Conservation (phyloP, 768 basidiomycete genomes). For the Hydnomerulius pinastri region DNA sequence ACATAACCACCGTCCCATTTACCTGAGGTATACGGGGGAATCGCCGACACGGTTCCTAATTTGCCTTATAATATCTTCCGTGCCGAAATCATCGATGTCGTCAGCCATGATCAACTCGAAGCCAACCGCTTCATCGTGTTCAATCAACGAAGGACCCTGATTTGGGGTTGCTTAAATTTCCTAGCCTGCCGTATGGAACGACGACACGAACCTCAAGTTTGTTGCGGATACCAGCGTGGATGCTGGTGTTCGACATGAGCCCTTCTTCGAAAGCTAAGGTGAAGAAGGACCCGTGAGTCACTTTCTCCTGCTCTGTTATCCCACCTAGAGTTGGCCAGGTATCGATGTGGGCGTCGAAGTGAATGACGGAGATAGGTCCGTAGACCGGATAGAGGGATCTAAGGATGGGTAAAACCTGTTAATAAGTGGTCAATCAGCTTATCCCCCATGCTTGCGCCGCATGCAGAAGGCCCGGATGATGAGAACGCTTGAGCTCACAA, state of each 20-base stretch:
- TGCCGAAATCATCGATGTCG: slow-evolving; percentile 81
- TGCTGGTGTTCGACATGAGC: slow-evolving; percentile 67
- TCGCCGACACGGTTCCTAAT: slow-evolving; percentile 75
- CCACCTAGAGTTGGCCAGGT: slow-evolving; percentile 46
- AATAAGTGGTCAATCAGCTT: too few relatives aligned
- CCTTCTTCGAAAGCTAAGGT: slow-evolving; percentile 77
- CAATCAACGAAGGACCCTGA: slow-evolving; percentile 38
- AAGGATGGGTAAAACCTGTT: slow-evolving; percentile 53
- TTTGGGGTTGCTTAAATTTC: not conserved
- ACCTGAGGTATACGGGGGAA: slow-evolving; percentile 75
- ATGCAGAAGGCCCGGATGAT: too few relatives aligned
- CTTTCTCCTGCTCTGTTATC: slow-evolving; percentile 51
- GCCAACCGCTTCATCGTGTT: slow-evolving; percentile 70
- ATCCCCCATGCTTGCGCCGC: too few relatives aligned
- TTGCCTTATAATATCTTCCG: slow-evolving; percentile 64
- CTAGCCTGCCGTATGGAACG: not conserved
- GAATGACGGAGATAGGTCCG: slow-evolving; percentile 75
- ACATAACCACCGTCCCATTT: not conserved
- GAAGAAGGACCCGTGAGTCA: slow-evolving; percentile 82
- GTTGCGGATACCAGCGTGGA: slow-evolving; percentile 87
- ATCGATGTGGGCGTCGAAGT: slow-evolving; percentile 74
- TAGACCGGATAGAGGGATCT: slow-evolving; percentile 72
- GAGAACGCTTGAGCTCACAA: slow-evolving; percentile 52
- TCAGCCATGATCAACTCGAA: slow-evolving; percentile 80
- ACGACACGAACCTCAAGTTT: slow-evolving; percentile 55